Evolutionary conservation across 2,329 filamentous ascomycete species (phyloP).

Genomic region (Pseudocercospora pini-densiflorae): DNA sequence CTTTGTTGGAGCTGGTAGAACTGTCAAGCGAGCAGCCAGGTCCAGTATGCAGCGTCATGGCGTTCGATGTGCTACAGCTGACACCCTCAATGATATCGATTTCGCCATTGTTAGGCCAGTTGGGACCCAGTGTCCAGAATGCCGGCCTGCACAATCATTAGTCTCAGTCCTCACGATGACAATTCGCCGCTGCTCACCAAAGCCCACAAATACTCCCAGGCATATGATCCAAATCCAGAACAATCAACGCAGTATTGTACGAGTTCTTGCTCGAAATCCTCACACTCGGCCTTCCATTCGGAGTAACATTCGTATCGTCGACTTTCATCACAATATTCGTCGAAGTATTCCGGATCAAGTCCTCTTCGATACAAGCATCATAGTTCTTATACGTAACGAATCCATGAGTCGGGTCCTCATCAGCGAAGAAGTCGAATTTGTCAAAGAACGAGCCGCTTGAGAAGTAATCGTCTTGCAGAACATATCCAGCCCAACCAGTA

Average conservation of each 20-base stretch:
- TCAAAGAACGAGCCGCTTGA: slow-evolving; percentile 53
- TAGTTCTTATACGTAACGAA: slow-evolving; percentile 72
- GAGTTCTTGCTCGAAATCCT: slow-evolving; percentile 69
- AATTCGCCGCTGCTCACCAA: slow-evolving; percentile 52
- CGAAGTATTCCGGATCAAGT: slow-evolving; percentile 32
- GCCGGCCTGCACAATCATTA: slow-evolving; percentile 54
- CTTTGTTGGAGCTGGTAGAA: slow-evolving; percentile 51
- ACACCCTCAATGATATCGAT: slow-evolving; percentile 49
- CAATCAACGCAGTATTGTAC: slow-evolving; percentile 70
- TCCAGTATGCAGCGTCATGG: slow-evolving; percentile 43
- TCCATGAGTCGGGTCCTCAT: slow-evolving; percentile 71
- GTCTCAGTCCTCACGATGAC: not conserved
- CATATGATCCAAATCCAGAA: slow-evolving; percentile 76
- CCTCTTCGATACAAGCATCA: slow-evolving; percentile 52
- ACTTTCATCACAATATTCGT: slow-evolving; percentile 40
- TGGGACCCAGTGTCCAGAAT: slow-evolving; percentile 67
- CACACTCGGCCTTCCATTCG: slow-evolving; percentile 69
- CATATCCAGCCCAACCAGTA: slow-evolving; percentile 37
- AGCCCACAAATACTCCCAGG: slow-evolving; percentile 70
- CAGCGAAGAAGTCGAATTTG: slow-evolving; percentile 58
- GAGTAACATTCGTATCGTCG: slow-evolving; percentile 46
- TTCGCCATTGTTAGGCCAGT: slow-evolving; percentile 44
- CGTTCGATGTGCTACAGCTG: slow-evolving; percentile 41
- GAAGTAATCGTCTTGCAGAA: slow-evolving; percentile 55
- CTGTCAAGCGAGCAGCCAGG: slow-evolving; percentile 40